phyloP scores from a whole-genome alignment of 2,329 filamentous ascomycete genomes.

The Phoma herbarum region DNA sequence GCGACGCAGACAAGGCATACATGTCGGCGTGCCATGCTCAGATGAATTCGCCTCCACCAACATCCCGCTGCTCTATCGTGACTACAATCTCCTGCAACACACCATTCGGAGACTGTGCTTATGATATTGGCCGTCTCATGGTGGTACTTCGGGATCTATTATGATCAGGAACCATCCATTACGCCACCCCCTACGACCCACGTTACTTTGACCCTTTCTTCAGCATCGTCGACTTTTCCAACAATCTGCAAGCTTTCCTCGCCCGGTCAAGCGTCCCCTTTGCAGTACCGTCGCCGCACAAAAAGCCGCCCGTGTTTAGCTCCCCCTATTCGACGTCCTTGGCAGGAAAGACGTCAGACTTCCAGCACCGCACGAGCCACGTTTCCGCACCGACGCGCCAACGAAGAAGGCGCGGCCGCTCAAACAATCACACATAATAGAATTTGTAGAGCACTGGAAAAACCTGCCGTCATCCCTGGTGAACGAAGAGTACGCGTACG shows the following conservation, averaged over 20 bases:
- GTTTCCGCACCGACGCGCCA: constrained; percentile 70
- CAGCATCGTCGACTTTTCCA: constrained; percentile 56
- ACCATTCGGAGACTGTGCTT: constrained; percentile 37
- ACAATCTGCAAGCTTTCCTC: constrained; percentile 71
- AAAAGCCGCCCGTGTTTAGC: constrained; percentile 65
- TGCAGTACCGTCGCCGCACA: constrained; percentile 71
- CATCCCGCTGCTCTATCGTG: constrained; percentile 35
- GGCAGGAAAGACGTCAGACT: constrained; percentile 73
- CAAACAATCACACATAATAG: constrained; percentile 43
- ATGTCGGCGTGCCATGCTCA: constrained; percentile 29
- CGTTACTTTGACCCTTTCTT: constrained; percentile 59
- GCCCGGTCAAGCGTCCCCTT: constrained; percentile 64
- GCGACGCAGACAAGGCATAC: constrained; percentile 28
- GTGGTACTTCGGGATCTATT: too few relatives aligned
- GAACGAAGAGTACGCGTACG: constrained; percentile 61
- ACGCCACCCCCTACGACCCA: constrained; percentile 59
- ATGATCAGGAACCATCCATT: too few relatives aligned
- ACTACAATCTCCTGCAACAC: constrained; percentile 45
- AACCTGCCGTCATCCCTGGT: constrained; percentile 57
- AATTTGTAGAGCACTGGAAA: constrained; percentile 64
- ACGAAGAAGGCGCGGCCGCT: constrained; percentile 68
- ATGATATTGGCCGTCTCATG: too few relatives aligned
- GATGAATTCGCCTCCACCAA: constrained; percentile 24
- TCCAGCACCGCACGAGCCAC: constrained; percentile 67
- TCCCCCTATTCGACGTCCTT: constrained; percentile 67